These are phyloP conservation scores for Syzygium malaccense DNA, from an alignment of 441 rosid genomes.

Conservation along the genomic window DNA sequence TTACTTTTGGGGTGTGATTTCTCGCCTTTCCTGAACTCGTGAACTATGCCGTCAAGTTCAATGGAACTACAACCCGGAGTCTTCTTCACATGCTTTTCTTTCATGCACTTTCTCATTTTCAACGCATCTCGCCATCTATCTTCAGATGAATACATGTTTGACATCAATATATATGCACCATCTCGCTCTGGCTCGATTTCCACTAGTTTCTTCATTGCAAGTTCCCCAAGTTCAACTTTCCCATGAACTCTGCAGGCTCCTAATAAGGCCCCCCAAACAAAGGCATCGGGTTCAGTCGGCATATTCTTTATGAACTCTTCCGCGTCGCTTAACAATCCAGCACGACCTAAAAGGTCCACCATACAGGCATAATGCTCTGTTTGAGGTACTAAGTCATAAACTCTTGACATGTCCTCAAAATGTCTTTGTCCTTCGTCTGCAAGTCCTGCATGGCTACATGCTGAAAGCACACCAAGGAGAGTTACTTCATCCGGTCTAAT, in stretches of 20 bases:
- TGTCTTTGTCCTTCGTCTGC: slow-evolving; percentile 19
- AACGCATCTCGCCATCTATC: slow-evolving; percentile 21
- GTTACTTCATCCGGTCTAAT: slow-evolving; percentile 26
- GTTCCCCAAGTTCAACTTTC: slow-evolving; percentile 19
- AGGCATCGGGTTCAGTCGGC: background rate
- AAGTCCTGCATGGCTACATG: slow-evolving; percentile 30
- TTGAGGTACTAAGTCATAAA: slow-evolving; percentile 25
- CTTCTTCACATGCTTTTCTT: slow-evolving; percentile 19
- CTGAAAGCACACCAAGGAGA: slow-evolving; percentile 24
- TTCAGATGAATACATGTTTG: slow-evolving; percentile 21
- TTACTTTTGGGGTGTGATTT: slow-evolving; percentile 14
- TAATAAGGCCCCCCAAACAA: slow-evolving; percentile 24
- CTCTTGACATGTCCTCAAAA: slow-evolving; percentile 24
- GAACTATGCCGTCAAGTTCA: slow-evolving; percentile 12
- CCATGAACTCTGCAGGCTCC: slow-evolving; percentile 25
- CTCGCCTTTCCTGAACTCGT: slow-evolving; percentile 22
- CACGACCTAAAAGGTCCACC: slow-evolving; percentile 12
- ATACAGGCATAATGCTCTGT: slow-evolving; percentile 23
- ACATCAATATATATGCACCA: slow-evolving; percentile 18
- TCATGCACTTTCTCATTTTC: slow-evolving; percentile 20
- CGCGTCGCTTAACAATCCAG: background rate
- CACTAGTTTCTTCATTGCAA: slow-evolving; percentile 5
- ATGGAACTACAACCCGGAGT: slow-evolving; percentile 21
- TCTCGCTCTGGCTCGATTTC: slow-evolving; percentile 14
- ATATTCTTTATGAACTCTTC: background rate